Conservation (phyloP, 352 stramenopile species). For the Ophiocytium majus region DNA sequence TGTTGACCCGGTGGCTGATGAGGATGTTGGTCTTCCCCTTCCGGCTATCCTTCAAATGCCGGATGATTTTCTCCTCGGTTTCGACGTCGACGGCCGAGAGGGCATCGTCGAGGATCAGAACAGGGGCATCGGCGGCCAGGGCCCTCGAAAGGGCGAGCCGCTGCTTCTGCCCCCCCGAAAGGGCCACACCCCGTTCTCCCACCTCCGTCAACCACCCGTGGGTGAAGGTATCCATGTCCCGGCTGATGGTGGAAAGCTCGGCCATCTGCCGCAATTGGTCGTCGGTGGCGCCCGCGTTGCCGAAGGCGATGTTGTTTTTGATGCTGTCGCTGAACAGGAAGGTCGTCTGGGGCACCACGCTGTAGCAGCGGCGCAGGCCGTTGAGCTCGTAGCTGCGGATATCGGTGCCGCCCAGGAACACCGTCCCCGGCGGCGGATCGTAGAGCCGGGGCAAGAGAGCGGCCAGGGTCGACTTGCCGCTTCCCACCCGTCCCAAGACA, state of each 20-base stretch:
- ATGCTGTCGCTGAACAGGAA: neutral
- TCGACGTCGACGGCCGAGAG: conserved; percentile 77
- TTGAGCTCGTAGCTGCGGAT: neutral
- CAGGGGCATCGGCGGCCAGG: neutral
- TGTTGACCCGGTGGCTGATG: neutral
- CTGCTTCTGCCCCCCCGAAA: conserved; percentile 53
- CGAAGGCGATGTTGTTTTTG: conserved; percentile 6
- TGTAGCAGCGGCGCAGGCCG: neutral
- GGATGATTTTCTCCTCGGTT: neutral
- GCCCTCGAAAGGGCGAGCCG: conserved; percentile 44
- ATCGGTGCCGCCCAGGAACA: neutral
- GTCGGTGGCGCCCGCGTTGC: neutral
- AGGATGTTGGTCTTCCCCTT: neutral
- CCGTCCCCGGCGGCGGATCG: neutral
- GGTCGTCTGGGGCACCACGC: neutral
- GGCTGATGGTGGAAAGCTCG: conserved; percentile 4
- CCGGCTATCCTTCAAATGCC: neutral
- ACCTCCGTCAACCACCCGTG: conserved; percentile 21
- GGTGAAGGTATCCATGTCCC: conserved; percentile 21
- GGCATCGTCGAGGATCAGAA: conserved; percentile 70
- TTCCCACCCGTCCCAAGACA: neutral
- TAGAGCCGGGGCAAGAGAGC: neutral
- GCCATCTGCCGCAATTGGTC: neutral
- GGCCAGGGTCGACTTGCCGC: neutral
- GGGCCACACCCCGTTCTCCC: conserved; percentile 34